Base-by-base conservation (phyloP, 2,329 filamentous ascomycete species). In the Escovopsis sp. region DNA sequence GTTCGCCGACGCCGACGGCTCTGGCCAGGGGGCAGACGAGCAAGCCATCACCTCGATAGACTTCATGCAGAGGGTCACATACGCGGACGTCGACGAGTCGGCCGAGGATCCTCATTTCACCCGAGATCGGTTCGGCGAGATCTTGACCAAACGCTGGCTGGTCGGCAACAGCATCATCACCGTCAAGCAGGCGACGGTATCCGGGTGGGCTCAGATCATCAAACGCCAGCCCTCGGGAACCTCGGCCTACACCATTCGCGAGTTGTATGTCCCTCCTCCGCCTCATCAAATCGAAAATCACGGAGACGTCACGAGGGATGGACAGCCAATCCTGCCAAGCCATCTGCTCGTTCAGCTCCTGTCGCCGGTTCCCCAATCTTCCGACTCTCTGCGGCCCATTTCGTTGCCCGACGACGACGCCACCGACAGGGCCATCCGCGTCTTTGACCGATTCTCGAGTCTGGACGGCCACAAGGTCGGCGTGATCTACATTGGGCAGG, bases 401-500 rank as follows among this genome's bases (percentile, higher is more conserved):
- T 77, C 80, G 0, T 69, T 96, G 6, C 86, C 87, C 0, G 63
- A 69, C 26, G 72, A 82, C 45, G 82, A 85, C 12, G 72, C 74
- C 30, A 77, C 81, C 2, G 72, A 77, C 33, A 77, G 89, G 50
- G 82, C 85, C 1, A 80, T 98, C 34, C 74, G 75, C 33, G 70
- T 77, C 11, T 93, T 98, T 59, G 91, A 98, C 60, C 78, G 81
- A 30, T 93, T 78, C 49, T 82, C 89, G 33, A 88, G 86, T 8
- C 81, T 98, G 4, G 91, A 98, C 60, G 87, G 87, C 6, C 87
- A 96, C 68, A 95, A 94, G 61, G 82, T 94, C 36, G 91, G 91
- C 12, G 82, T 98, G 19, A 80, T 98, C 35, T 98, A 95, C 60
- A 82, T 96, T 48, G 87, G 83, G 42, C 81, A 93, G 53, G 82